Evolutionary conservation across 176 grass and related monocot species (phyloP).

Genomic region (Stipa capillata): DNA sequence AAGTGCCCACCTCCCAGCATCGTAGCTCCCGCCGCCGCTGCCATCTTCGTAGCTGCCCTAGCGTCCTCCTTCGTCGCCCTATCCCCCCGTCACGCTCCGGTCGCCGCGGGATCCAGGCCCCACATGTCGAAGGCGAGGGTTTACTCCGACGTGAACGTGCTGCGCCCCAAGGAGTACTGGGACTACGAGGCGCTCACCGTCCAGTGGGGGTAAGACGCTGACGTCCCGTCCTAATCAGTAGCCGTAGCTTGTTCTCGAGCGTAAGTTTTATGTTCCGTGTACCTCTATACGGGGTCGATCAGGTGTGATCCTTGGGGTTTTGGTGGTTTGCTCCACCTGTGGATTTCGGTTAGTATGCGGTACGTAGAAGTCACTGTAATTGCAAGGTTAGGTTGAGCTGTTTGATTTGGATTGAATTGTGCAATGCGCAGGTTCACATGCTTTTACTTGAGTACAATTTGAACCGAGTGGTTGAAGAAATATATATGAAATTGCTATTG

Average conservation of each 20-base stretch:
- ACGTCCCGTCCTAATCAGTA: neutral
- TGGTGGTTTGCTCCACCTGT: neutral
- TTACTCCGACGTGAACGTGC: slow-evolving; percentile 70
- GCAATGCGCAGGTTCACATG: too few relatives aligned
- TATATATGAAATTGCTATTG: neutral
- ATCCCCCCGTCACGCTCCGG: neutral
- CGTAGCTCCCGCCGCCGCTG: slow-evolving; percentile 9
- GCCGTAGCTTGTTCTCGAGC: too few relatives aligned
- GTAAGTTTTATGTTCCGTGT: neutral
- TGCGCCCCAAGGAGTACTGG: slow-evolving; percentile 93
- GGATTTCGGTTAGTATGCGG: neutral
- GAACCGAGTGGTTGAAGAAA: neutral
- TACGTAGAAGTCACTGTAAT: neutral
- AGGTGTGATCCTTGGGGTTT: too few relatives aligned
- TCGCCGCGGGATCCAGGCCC: slow-evolving; percentile 13
- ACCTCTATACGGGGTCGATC: too few relatives aligned
- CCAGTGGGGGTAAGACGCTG: slow-evolving; percentile 59
- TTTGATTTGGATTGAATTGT: neutral
- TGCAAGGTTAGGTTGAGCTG: neutral
- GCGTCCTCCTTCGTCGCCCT: slow-evolving; percentile 34
- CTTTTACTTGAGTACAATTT: neutral
- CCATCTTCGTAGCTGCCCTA: slow-evolving; percentile 29
- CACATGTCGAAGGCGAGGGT: slow-evolving; percentile 70
- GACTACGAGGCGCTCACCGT: slow-evolving; percentile 85
- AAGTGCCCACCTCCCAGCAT: neutral